Evolutionary conservation across 805 yeast genomes (phyloP).

Genomic region (Zygosaccharomyces bailii): DNA sequence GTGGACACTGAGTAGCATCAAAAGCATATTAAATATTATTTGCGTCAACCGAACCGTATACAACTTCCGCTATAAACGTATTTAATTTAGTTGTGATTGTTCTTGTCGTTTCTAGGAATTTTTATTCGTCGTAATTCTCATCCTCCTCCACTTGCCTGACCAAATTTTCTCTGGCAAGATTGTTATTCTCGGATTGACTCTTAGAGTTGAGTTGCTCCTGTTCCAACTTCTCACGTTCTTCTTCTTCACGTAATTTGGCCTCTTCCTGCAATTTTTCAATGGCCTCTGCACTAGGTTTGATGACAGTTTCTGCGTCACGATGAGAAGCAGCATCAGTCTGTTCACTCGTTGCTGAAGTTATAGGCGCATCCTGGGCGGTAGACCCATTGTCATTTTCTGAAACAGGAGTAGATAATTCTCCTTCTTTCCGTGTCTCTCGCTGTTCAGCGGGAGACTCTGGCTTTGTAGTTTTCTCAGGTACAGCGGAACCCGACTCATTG

Average conservation of each 20-base stretch:
- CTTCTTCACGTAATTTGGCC: slow-evolving; percentile 39
- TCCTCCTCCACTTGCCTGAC: slow-evolving; percentile 44
- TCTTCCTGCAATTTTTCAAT: slow-evolving; percentile 42
- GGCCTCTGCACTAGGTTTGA: slow-evolving; percentile 37
- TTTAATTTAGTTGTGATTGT: neutral
- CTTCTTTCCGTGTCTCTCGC: neutral
- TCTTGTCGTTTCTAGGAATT: neutral
- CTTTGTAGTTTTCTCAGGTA: neutral
- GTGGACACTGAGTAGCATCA: slow-evolving; percentile 38
- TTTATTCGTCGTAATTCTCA: slow-evolving; percentile 44
- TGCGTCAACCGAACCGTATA: neutral
- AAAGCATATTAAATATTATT: neutral
- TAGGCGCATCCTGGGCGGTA: neutral
- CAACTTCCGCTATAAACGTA: slow-evolving; percentile 1
- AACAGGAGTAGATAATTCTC: neutral
- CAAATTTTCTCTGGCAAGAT: slow-evolving; percentile 26
- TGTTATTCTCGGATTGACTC: slow-evolving; percentile 7
- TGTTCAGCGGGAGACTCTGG: neutral
- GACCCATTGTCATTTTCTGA: slow-evolving; percentile 3
- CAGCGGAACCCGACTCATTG: neutral
- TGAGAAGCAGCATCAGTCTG: slow-evolving; percentile 5
- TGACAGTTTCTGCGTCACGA: slow-evolving; percentile 23
- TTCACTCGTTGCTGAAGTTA: neutral
- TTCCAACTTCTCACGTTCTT: slow-evolving; percentile 25
- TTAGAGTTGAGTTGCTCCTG: slow-evolving; percentile 10